Base-by-base conservation (phyloP, 129 eudicot genomes). In the Dittrichia graveolens region DNA sequence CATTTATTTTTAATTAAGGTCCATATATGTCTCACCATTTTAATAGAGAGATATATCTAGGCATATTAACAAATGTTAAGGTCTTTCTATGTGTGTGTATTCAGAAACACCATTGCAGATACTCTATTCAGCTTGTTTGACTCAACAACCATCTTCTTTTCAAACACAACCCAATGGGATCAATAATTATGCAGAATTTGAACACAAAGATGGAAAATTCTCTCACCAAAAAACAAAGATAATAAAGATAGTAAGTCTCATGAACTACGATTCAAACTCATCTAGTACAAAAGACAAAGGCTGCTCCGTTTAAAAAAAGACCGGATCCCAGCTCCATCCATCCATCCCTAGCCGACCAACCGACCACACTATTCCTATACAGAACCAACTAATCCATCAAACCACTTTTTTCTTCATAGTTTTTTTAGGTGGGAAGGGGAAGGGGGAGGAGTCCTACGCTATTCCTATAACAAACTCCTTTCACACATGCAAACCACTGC, bases 401-500 rank as follows among this genome's bases (percentile, higher is more conserved):
- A 38, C 50, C 63, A 10, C 47, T 70, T 70, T 16, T 38, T 40
- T 13, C 37, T 39, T 13, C 34, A 24, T 24, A 24, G 31, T 34
- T 48, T 60, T 6, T 35, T 39, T 13, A 62, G 16, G 47, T 56
- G 12, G 72, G 54, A 74, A 68, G 49, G 44, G 48, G 57, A 48
- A 34, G 64, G 54, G 60, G 40, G 69, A 49, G 44, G 12, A 47
- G 53, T 47, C 52, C 72, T 61, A 42, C 40, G 65, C 57, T 68
- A 50, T 55, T 70, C 78, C 67, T 68, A 54, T 50, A 31, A 72
- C 54, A 63, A 73, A 67, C 72, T 56, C 49, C 16, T 63, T 37
- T 92, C 81, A 92, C 56, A 70, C 91, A 75, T 87, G 96, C 76
- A 87, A 66, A 14, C 96, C 96, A 62, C 85, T 89, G 45, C 96